These are phyloP conservation scores for Hypoxylon sp. DNA, from an alignment of 2,329 filamentous ascomycete species.

Conservation along the genomic window DNA sequence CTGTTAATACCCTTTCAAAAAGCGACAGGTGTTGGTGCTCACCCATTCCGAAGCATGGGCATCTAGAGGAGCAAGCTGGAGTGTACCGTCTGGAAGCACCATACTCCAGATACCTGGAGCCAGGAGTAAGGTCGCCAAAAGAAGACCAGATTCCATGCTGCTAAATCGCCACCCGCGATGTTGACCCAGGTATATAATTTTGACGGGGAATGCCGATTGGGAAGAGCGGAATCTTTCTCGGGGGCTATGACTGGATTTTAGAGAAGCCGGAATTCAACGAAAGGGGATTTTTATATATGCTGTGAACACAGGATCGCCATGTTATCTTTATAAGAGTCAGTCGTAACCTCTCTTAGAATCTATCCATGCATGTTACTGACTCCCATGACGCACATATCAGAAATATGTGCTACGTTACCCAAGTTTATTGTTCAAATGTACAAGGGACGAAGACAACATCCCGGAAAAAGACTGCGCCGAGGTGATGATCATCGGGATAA, in stretches of 20 bases:
- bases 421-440: slow-evolving; percentile 7
- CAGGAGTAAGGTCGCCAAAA: slow-evolving; percentile 20
- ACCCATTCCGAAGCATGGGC: slow-evolving; percentile 37
- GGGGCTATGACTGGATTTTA: background rate
- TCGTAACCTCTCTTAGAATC: background rate
- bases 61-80: slow-evolving; percentile 34
- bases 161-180: background rate
- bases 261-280: background rate
- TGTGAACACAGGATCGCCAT: background rate
- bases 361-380: background rate
- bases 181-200: background rate
- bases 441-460: background rate
- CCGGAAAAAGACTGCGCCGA: slow-evolving; percentile 17
- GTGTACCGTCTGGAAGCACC: slow-evolving; percentile 28
- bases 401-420: slow-evolving; percentile 5
- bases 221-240: background rate
- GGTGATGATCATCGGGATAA: slow-evolving; percentile 32
- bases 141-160: slow-evolving; percentile 13
- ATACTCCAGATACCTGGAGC: slow-evolving; percentile 10
- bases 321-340: background rate
- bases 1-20: background rate
- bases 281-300: background rate
- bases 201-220: background rate
- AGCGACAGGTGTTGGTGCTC: background rate
- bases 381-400: background rate